phyloP scores from a whole-genome alignment of 2,329 filamentous ascomycete species.

The Penicillium sp. region DNA sequence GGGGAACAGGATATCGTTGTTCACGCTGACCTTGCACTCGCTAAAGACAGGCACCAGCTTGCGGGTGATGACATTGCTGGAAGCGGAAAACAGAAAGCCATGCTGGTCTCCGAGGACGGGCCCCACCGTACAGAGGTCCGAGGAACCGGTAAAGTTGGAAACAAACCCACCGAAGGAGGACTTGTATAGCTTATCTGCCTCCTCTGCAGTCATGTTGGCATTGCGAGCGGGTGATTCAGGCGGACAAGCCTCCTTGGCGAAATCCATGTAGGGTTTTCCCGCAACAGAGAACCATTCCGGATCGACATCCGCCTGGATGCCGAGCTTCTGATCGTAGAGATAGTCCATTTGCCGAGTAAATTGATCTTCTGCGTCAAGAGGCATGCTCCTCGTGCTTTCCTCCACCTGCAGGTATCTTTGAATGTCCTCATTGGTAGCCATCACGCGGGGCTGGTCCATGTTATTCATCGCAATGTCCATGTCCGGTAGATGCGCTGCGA shows the following conservation, averaged over 20 bases:
- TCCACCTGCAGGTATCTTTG: constrained; percentile 52
- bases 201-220: constrained; percentile 44
- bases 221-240: constrained; percentile 57
- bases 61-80: constrained; percentile 38
- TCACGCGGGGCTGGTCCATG: constrained; percentile 62
- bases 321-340: constrained; percentile 18
- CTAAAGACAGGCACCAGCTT: constrained; percentile 64
- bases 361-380: constrained; percentile 43
- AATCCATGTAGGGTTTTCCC: constrained; percentile 58
- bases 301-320: constrained; percentile 29
- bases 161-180: constrained; percentile 58
- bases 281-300: constrained; percentile 49
- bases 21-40: constrained; percentile 65
- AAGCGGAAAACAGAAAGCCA: constrained; percentile 60
- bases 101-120: constrained; percentile 62
- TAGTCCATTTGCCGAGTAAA: constrained; percentile 44
- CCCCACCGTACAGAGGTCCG: constrained; percentile 64
- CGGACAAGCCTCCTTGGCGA: constrained; percentile 56
- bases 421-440: constrained; percentile 59
- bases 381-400: constrained; percentile 44
- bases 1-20: constrained; percentile 68
- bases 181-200: constrained; percentile 51
- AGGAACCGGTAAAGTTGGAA: constrained; percentile 59
- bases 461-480: constrained; percentile 66
- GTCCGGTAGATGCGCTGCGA: constrained; percentile 57